A percentile compares a stretch with the other conserved stretches of the same genome.
These are phyloP conservation scores for Trichoderma koningii DNA, from an alignment of 2,329 filamentous ascomycete species.

Conservation along the genomic window DNA sequence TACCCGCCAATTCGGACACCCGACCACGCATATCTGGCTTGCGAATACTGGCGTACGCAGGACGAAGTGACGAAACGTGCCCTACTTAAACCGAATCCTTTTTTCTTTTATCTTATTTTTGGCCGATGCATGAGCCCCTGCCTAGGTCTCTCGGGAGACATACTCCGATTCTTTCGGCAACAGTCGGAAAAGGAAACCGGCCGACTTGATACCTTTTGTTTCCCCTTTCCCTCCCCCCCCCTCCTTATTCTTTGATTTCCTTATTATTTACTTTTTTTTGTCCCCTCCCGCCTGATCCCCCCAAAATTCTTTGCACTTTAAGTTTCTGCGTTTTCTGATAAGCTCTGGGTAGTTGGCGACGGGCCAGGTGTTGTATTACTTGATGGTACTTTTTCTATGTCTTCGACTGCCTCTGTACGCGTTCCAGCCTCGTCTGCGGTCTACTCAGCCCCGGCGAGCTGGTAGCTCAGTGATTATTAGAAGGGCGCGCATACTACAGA, in stretches of 20 bases:
- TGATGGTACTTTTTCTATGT: slow-evolving; percentile 38
- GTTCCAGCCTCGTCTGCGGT: slow-evolving; percentile 28
- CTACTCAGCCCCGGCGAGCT: slow-evolving; percentile 14
- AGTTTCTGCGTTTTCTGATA: slow-evolving; percentile 35
- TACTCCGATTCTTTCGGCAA: slow-evolving; percentile 33
- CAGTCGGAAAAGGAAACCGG: slow-evolving; percentile 34
- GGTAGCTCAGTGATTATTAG: slow-evolving; percentile 21
- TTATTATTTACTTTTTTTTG: slow-evolving; percentile 31
- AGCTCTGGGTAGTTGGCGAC: slow-evolving; percentile 37
- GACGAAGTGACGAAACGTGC: slow-evolving; percentile 46
- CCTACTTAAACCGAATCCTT: slow-evolving; percentile 38
- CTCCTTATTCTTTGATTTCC: slow-evolving; percentile 11
- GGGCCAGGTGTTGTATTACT: slow-evolving; percentile 42
- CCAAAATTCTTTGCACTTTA: slow-evolving; percentile 42
- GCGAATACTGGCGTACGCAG: slow-evolving; percentile 43
- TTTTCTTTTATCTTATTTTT: slow-evolving; percentile 28
- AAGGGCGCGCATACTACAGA: slow-evolving; percentile 25
- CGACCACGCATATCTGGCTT: slow-evolving; percentile 38
- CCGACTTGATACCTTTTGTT: slow-evolving; percentile 43
- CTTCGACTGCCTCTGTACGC: slow-evolving; percentile 36
- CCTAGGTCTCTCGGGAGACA: slow-evolving; percentile 31
- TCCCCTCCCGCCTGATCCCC: slow-evolving; percentile 28
- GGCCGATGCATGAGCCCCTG: slow-evolving; percentile 33
- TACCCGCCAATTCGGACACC: slow-evolving; percentile 37
- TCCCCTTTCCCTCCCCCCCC: slow-evolving; percentile 25